A percentile compares a stretch with the other conserved stretches of the same genome.
Evolutionary conservation across 768 basidiomycete species (phyloP).

Genomic region (Boletellus emodensis): DNA sequence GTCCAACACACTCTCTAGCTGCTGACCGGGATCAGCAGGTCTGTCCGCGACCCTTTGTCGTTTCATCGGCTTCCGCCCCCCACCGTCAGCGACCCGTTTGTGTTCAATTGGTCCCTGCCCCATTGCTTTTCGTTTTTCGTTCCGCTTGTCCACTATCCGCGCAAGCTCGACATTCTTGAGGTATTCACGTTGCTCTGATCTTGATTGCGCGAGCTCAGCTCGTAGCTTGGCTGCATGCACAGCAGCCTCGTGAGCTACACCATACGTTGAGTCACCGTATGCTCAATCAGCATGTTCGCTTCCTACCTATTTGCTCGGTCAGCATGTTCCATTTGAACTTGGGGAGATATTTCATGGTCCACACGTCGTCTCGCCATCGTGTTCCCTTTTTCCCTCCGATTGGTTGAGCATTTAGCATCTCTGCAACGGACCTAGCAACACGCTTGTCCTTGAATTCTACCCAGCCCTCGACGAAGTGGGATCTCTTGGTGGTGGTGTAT

Average conservation of each 20-base stretch:
- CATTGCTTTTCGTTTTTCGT: constrained; percentile 56
- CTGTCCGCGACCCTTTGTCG: constrained; percentile 9
- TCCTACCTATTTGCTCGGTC: constrained; percentile 95
- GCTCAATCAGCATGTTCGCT: neutral
- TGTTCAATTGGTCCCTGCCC: constrained; percentile 44
- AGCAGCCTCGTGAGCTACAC: constrained; percentile 86
- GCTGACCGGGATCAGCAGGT: constrained; percentile 10
- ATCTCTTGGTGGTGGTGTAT: constrained; percentile 77
- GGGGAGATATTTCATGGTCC: constrained; percentile 99
- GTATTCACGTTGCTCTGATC: constrained; percentile 87
- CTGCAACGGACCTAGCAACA: constrained; percentile 84
- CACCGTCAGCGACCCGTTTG: constrained; percentile 15
- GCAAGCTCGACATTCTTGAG: constrained; percentile 93
- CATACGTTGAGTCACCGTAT: constrained; percentile 7
- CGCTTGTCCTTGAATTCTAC: constrained; percentile 96
- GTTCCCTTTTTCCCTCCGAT: constrained; percentile 92
- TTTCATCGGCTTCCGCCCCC: constrained; percentile 11
- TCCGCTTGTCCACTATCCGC: constrained; percentile 78
- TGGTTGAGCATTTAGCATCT: constrained; percentile 92
- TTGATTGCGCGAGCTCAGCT: constrained; percentile 84
- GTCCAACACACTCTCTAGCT: constrained; percentile 43
- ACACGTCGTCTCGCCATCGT: constrained; percentile 94
- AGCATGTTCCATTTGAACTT: constrained; percentile 99
- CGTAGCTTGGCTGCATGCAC: constrained; percentile 86
- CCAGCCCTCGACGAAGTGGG: constrained; percentile 96